Conservation (phyloP, 805 yeast species). For the Starmerella bombicola region DNA sequence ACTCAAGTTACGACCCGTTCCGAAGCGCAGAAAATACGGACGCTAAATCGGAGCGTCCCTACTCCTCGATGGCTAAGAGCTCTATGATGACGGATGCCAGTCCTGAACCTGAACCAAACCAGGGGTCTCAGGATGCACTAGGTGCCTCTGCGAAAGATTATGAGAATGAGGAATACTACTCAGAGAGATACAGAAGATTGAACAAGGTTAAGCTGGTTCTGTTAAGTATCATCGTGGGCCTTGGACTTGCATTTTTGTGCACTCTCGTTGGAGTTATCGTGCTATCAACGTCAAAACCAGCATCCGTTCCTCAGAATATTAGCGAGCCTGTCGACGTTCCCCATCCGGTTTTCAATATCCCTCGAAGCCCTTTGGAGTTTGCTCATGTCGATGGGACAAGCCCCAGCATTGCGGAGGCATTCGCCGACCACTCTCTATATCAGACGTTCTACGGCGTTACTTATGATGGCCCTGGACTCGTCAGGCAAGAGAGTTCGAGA, state of each 20-base stretch:
- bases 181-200: background rate
- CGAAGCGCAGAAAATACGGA: too few relatives aligned
- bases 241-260: slow-evolving; percentile 4
- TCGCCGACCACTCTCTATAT: slow-evolving; percentile 12
- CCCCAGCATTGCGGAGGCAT: slow-evolving; percentile 4
- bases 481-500: background rate
- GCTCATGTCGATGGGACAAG: slow-evolving; percentile 3
- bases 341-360: background rate
- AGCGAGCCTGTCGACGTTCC: background rate
- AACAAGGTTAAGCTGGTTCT: background rate
- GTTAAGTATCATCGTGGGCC: background rate
- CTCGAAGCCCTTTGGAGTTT: background rate
- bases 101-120: slow-evolving; percentile 12
- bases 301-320: too few relatives aligned
- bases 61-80: background rate
- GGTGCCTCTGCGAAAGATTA: background rate
- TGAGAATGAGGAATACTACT: background rate
- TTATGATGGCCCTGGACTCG: slow-evolving; percentile 2
- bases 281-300: background rate
- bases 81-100: slow-evolving; percentile 1
- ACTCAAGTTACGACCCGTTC: too few relatives aligned
- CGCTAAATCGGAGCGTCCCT: too few relatives aligned
- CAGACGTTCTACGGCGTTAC: slow-evolving; percentile 13
- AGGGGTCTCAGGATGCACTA: slow-evolving; percentile 1
- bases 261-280: slow-evolving; percentile 9